A percentile compares a stretch with the other conserved stretches of the same genome.
These are phyloP conservation scores for Anethum foeniculum DNA, from an alignment of 140 eudicot species.

Conservation along the genomic window DNA sequence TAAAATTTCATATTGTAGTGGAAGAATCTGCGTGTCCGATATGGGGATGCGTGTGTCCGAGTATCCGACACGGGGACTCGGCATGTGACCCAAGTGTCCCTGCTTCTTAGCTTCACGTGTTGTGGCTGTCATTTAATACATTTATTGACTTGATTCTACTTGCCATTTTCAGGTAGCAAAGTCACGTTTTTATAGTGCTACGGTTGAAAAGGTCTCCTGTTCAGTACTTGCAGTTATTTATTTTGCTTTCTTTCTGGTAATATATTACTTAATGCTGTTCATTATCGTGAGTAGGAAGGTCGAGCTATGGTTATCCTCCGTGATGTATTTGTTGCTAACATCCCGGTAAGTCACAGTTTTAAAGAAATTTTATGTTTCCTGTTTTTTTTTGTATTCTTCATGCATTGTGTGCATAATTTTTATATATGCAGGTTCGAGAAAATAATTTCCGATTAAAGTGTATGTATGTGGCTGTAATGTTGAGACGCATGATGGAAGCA, in stretches of 20 bases:
- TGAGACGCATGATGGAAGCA: constrained; percentile 98
- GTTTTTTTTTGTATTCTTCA: background rate
- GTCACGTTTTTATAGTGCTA: constrained; percentile 23
- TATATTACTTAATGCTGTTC: constrained; percentile 9
- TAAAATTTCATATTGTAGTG: too few species aligned
- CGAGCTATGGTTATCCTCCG: constrained; percentile 67
- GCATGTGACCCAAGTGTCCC: too few species aligned
- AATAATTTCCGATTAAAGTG: constrained; percentile 70
- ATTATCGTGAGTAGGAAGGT: constrained; percentile 51
- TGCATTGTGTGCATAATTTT: background rate
- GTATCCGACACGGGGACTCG: too few species aligned
- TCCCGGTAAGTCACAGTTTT: constrained; percentile 52
- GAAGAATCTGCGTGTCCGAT: too few species aligned
- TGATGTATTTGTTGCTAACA: constrained; percentile 66
- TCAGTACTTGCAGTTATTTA: background rate
- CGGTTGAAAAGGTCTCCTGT: constrained; percentile 39
- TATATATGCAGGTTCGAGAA: constrained; percentile 41
- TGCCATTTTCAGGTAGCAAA: constrained; percentile 48
- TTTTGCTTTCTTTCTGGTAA: background rate
- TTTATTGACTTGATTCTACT: constrained; percentile 9
- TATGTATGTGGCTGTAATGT: constrained; percentile 85
- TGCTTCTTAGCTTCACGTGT: background rate
- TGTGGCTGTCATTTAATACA: background rate
- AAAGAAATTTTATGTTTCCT: background rate
- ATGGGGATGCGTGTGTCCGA: too few species aligned